Evolutionary conservation across 208 protist species (phyloP).

Genomic region (Leishmania braziliensis): DNA sequence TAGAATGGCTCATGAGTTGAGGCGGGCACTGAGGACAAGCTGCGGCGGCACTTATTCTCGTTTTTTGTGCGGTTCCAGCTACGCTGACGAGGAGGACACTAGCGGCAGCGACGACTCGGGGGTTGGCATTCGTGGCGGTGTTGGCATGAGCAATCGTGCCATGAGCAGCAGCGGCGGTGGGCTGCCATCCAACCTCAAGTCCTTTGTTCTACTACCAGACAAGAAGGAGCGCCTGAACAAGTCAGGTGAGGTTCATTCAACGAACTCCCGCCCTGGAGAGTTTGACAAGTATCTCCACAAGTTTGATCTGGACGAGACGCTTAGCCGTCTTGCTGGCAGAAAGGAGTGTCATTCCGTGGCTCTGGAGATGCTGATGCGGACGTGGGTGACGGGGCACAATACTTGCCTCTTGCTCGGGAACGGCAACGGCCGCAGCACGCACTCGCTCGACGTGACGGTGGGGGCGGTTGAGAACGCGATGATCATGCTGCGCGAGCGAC

Average conservation of each 20-base stretch:
- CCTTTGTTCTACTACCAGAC: slow-evolving; percentile 6
- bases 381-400: slow-evolving; percentile 36
- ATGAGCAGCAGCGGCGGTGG: not conserved
- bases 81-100: not conserved
- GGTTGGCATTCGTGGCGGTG: not conserved
- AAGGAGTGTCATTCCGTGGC: slow-evolving; percentile 22
- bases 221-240: not conserved
- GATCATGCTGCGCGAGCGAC: slow-evolving; percentile 8
- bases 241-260: not conserved
- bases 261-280: not conserved
- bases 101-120: not conserved
- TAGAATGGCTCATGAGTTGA: slow-evolving; percentile 4
- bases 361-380: slow-evolving; percentile 23
- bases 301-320: slow-evolving; percentile 28
- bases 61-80: not conserved
- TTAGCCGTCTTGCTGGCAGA: slow-evolving; percentile 25
- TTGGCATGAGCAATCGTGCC: not conserved
- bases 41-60: not conserved
- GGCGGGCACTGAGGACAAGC: not conserved
- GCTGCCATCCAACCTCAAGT: not conserved
- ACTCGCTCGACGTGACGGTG: slow-evolving; percentile 9
- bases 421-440: slow-evolving; percentile 25
- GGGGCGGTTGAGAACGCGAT: slow-evolving; percentile 17
- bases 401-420: slow-evolving; percentile 32
- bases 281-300: slow-evolving; percentile 25